Base-by-base conservation (phyloP, 176 grass and related monocot species). In the maize (Zea mays) region DNA sequence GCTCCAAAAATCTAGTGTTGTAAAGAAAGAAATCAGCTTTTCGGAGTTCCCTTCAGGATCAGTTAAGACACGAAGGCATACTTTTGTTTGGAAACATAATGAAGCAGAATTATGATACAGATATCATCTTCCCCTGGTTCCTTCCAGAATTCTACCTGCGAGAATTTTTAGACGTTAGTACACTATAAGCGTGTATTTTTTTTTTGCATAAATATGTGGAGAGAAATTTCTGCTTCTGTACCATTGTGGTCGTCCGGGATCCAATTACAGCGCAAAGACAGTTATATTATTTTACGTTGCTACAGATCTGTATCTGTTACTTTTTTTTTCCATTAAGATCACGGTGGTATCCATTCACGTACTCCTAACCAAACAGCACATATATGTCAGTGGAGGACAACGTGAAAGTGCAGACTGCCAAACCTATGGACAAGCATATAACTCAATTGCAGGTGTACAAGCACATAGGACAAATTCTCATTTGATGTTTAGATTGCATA, bases 401-500 rank as follows among this genome's bases (percentile, higher is more conserved):
- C 8, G 46, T 44, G 36, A 65, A 62, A 62, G 63, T 62, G 49
- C 47, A 71, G 33, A 51, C 20, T 60, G 14, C 34, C 51, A 57
- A 3, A 88, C 39, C 57, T 62, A n/a, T n/a, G n/a, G n/a, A n/a
- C n/a, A n/a, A n/a, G n/a, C n/a, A n/a, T n/a, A n/a, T n/a, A n/a
- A n/a, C n/a, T n/a, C n/a, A n/a, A n/a, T n/a, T n/a, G 56, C 74
- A 71, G 68, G 74, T 52, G 58, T 72, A 80, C 77, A 84, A 38
- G 49, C 55, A 55, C 64, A 49, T 21, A 71, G 45, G 45, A 65
- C 10, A 81, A 57, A 57, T 51, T 27, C 10, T 17, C 6, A 67
- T 71, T 77, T 72, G 50, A 66, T 50, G 52, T 55, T 65, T 58
- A 65, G 47, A 50, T 80, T 74, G 56, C 44, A 79, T 61, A 51